Conservation (phyloP, 1,284 basidiomycete genomes). For the Heterobasidion irregulare region DNA sequence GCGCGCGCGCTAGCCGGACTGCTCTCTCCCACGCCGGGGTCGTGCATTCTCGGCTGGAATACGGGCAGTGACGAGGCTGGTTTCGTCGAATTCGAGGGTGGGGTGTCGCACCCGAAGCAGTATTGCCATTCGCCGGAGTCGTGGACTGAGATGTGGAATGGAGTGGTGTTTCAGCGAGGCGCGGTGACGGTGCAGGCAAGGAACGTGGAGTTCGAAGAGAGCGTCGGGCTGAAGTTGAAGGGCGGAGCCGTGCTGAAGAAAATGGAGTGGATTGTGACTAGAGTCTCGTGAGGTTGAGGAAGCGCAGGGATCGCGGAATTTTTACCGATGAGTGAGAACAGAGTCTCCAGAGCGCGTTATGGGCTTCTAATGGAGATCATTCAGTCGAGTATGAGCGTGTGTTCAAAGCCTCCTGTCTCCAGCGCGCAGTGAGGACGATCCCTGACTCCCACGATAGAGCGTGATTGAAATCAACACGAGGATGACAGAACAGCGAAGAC, state of each 20-base stretch:
- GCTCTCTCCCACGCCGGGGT: slow-evolving; percentile 21
- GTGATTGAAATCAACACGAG: too few relatives aligned
- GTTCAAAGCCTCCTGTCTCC: too few relatives aligned
- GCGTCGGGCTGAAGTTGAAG: slow-evolving; percentile 7
- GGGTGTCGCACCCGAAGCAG: neutral
- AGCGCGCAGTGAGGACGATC: too few relatives aligned
- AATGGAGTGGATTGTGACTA: slow-evolving; percentile 8
- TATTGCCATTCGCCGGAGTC: slow-evolving; percentile 18
- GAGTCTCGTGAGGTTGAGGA: neutral
- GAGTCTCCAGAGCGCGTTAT: too few relatives aligned
- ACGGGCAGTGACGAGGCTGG: slow-evolving; percentile 1
- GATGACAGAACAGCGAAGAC: too few relatives aligned
- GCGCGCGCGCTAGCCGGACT: slow-evolving; percentile 27
- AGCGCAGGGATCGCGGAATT: too few relatives aligned
- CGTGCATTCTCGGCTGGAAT: slow-evolving; percentile 22
- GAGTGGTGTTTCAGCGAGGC: slow-evolving; percentile 19
- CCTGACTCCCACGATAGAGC: too few relatives aligned
- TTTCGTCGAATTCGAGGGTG: slow-evolving; percentile 7
- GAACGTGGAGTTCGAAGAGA: slow-evolving; percentile 4
- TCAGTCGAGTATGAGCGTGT: too few relatives aligned
- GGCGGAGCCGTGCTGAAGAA: slow-evolving; percentile 3
- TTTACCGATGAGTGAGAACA: too few relatives aligned
- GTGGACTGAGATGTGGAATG: slow-evolving; percentile 24
- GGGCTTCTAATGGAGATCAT: too few relatives aligned
- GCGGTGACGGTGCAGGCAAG: slow-evolving; percentile 14